These are phyloP conservation scores for Diplocarpon rosae DNA, from an alignment of 2,329 filamentous ascomycete species.

Conservation along the genomic window DNA sequence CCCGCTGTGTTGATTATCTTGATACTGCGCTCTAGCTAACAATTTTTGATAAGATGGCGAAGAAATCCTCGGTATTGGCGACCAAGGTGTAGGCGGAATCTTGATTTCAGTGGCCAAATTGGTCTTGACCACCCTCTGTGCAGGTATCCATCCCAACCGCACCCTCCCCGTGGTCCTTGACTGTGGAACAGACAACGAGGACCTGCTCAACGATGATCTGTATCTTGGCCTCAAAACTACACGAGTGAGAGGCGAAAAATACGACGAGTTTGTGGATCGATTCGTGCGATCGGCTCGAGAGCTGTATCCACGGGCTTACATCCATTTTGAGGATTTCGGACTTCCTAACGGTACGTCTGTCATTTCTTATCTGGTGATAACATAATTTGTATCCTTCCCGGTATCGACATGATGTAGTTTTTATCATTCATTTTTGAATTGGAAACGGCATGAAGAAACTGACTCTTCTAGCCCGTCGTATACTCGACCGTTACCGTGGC, in stretches of 20 bases:
- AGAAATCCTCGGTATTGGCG: conserved; percentile 78
- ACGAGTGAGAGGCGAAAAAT: conserved; percentile 58
- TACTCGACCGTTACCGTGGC: conserved; percentile 65
- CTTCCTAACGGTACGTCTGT: conserved; percentile 48
- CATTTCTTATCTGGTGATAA: neutral
- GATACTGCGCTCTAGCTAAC: too few species aligned
- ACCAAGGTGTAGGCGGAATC: conserved; percentile 77
- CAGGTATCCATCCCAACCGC: conserved; percentile 71
- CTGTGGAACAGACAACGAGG: conserved; percentile 73
- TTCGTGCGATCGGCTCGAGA: conserved; percentile 61
- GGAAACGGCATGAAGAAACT: neutral
- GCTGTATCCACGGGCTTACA: conserved; percentile 67
- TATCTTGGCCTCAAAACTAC: conserved; percentile 65
- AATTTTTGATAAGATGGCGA: conserved; percentile 37
- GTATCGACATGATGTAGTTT: too few species aligned
- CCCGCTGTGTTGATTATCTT: conserved; percentile 26
- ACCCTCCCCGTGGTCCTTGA: conserved; percentile 75
- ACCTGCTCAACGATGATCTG: conserved; percentile 61
- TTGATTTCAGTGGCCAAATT: conserved; percentile 79
- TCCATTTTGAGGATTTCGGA: conserved; percentile 88
- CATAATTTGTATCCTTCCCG: too few species aligned
- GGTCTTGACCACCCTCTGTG: conserved; percentile 71
- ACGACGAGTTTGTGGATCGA: conserved; percentile 64
- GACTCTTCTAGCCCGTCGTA: conserved; percentile 39
- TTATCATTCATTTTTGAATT: too few species aligned